Base-by-base conservation (phyloP, 805 yeast genomes). In the Cyberlindnera japonica region DNA sequence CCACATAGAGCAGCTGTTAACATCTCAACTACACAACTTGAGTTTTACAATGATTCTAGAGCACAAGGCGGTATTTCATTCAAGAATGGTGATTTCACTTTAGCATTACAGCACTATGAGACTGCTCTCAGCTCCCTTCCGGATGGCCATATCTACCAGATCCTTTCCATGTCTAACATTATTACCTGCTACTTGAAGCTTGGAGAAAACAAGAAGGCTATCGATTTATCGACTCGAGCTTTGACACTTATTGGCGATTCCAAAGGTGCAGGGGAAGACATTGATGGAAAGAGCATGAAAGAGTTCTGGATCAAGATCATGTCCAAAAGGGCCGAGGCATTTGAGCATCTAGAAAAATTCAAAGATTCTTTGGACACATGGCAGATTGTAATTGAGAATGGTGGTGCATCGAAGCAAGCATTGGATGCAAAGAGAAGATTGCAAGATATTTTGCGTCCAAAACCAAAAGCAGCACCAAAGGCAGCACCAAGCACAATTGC, bases 381-480 rank as follows among this genome's bases (percentile, higher is more conserved):
- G 68, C 74, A 72, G 43, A 59, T 67, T 24, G 68, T 90, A 37
- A 70, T 93, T 14, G 75, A 77, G 41, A 75, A 78, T 44, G 95
- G 95, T 0, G 75, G 75, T 18, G 74, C 80, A 3, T 75, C 78
- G 23, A 77, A 79, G 43, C 67, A 74, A 22, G 69, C 78, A 0
- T 64, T 91, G 74, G 96, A 86, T 36, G 95, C 91, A 3, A 88
- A 79, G 57, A 73, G 91, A 53, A 73, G 99, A 43, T 85, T 96
- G 45, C 73, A 74, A 37, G 72, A 72, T 14, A 75, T 80, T 1
- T 59, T 89, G 16, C 71, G 77, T 43, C 93, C 95, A 3, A 61
- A 62, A 24, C 62, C 68, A 17, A 61, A 61, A 45, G 51, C 67
- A 5, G 53, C 35, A 26, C 41, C 47, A 14, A 21, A 38, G 8